Percentiles rank a stretch among this genome's conserved stretches.
phyloP scores from a whole-genome alignment of 2,329 filamentous ascomycete species.

The Diplodia seriata region DNA sequence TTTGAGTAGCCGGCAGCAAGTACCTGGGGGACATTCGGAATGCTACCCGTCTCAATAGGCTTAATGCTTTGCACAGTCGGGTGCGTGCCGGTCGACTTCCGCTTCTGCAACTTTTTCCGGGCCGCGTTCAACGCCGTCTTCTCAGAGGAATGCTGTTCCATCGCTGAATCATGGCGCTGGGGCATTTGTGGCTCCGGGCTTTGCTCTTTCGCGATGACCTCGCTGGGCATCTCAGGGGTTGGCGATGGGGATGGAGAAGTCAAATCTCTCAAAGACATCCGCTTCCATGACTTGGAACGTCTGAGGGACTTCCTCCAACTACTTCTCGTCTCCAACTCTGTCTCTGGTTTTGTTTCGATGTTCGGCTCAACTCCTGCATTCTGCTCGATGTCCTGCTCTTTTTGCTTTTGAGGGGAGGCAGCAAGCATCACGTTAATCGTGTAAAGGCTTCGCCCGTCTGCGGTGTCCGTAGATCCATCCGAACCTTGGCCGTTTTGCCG shows the following conservation, averaged over 20 bases:
- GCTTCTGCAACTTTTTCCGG: conserved; percentile 40
- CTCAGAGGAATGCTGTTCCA: conserved; percentile 9
- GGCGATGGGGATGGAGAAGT: conserved; percentile 7
- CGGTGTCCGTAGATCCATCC: background rate
- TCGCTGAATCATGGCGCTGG: conserved; percentile 22
- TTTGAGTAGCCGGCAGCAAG: conserved; percentile 47
- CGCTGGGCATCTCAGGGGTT: background rate
- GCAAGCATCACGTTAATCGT: background rate
- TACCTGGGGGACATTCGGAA: conserved; percentile 45
- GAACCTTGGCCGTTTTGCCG: conserved; percentile 1
- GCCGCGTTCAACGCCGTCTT: background rate
- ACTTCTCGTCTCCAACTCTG: background rate
- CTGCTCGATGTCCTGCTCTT: background rate
- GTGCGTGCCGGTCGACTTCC: conserved; percentile 40
- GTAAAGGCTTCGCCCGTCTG: conserved; percentile 14
- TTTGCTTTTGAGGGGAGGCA: background rate
- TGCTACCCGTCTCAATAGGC: conserved; percentile 41
- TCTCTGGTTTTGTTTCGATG: conserved; percentile 6
- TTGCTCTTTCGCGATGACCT: conserved; percentile 1
- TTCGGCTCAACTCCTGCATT: background rate
- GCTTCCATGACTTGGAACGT: conserved; percentile 28
- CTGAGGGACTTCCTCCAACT: conserved; percentile 13
- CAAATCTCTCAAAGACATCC: conserved; percentile 6
- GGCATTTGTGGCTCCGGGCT: conserved; percentile 9
- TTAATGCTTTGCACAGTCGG: conserved; percentile 45